Conservation (phyloP, 768 basidiomycete genomes). For the Leucocoprinus leucothites region DNA sequence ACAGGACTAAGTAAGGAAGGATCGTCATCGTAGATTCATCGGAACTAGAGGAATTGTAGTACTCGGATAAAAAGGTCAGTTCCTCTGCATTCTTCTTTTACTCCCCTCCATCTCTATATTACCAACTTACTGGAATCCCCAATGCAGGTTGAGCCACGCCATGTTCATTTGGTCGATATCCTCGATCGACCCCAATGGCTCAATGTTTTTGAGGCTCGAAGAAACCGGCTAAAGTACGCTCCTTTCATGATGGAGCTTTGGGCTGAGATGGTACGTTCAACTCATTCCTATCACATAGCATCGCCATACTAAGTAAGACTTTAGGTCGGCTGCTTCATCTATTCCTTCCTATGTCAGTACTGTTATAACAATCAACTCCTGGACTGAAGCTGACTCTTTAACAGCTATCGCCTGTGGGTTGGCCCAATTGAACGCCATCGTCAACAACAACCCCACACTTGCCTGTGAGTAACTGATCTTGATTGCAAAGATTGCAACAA, state of each 20-base stretch:
- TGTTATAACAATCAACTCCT: background rate
- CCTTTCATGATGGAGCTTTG: constrained; percentile 5
- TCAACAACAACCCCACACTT: constrained; percentile 4
- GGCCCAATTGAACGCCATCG: constrained; percentile 1
- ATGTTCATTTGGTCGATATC: constrained; percentile 3
- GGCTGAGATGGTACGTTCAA: constrained; percentile 1
- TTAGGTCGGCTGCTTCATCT: constrained; percentile 7
- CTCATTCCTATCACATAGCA: background rate
- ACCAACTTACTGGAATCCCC: background rate
- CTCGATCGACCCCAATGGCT: constrained; percentile 3
- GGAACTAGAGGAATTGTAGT: too few relatives aligned
- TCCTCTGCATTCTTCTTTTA: too few relatives aligned
- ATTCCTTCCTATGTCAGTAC: constrained; percentile 4
- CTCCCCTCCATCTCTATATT: background rate
- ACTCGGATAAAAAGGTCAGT: too few relatives aligned
- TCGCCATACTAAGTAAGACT: background rate
- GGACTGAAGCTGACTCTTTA: background rate
- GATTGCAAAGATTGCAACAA: background rate
- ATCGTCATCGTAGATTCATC: too few relatives aligned
- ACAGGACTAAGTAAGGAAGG: too few relatives aligned
- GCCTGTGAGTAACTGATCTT: background rate
- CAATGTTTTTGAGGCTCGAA: background rate
- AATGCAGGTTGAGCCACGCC: background rate
- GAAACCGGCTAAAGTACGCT: background rate
- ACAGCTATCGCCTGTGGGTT: constrained; percentile 2